Evolutionary conservation across 495 filamentous ascomycete species (phyloP).

Genomic region (Extremus antarcticus): DNA sequence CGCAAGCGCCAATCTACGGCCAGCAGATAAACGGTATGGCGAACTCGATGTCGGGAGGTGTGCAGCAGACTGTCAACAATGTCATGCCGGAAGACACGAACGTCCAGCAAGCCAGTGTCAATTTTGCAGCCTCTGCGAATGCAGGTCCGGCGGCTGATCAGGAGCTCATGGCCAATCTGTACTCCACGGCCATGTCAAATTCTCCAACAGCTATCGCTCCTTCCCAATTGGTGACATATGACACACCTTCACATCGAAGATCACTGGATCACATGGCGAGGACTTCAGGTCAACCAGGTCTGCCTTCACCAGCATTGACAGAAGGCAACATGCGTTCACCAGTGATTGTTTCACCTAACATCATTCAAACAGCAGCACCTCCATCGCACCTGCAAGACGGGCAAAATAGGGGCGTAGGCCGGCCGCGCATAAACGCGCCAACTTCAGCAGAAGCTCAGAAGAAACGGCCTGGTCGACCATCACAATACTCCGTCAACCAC

Average conservation of each 20-base stretch:
- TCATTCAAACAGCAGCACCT: neutral
- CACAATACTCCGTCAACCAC: neutral
- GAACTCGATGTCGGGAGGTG: no score
- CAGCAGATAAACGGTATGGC: neutral
- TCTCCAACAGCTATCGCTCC: neutral
- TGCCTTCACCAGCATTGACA: slow-evolving; percentile 13
- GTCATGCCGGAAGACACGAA: no score
- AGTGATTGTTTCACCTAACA: neutral
- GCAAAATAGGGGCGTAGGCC: no score
- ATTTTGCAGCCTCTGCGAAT: no score
- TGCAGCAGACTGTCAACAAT: no score
- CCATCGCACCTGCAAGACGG: neutral
- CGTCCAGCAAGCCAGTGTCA: no score
- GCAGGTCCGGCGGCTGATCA: no score
- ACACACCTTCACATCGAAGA: neutral
- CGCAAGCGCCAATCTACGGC: no score
- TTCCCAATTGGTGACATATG: neutral
- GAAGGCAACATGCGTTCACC: slow-evolving; percentile 6
- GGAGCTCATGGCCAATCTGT: neutral
- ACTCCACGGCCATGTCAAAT: neutral
- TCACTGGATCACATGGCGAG: neutral
- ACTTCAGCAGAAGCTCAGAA: no score
- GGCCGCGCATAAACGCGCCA: no score
- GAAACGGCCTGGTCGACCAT: neutral
- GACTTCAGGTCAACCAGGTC: neutral